Conservation (phyloP, 176 grass and related monocot species). For the Juncus inflexus region DNA sequence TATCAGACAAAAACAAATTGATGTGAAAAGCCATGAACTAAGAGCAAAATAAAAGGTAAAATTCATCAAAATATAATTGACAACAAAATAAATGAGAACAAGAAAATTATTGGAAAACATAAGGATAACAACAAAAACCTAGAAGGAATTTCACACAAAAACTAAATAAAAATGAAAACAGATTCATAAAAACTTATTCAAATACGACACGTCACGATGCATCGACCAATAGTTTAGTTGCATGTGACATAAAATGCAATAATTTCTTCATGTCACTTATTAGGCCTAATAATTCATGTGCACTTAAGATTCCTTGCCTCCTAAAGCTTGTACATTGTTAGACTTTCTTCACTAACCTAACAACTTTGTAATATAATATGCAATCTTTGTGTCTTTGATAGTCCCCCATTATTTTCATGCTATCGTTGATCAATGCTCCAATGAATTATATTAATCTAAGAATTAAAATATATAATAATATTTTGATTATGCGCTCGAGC, state of each 20-base stretch:
- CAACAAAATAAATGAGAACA: too few species aligned
- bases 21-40: too few species aligned
- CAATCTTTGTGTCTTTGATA: conserved; percentile 26
- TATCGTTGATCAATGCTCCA: neutral
- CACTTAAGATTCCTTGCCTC: conserved; percentile 52
- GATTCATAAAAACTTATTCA: too few species aligned
- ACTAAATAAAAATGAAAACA: too few species aligned
- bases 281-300: conserved; percentile 40
- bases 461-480: neutral
- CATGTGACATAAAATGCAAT: conserved; percentile 17
- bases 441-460: neutral
- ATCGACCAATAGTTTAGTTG: neutral
- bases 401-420: neutral
- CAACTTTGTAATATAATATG: conserved; percentile 28
- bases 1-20: too few species aligned
- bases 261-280: conserved; percentile 13
- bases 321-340: conserved; percentile 46
- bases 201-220: too few species aligned
- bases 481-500: neutral
- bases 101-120: too few species aligned
- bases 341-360: conserved; percentile 26
- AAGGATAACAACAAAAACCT: too few species aligned
- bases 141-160: too few species aligned
- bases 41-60: too few species aligned
- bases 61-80: too few species aligned